Evolutionary conservation across 2,329 filamentous ascomycete genomes (phyloP).

Genomic region (Colletotrichum sp.): DNA sequence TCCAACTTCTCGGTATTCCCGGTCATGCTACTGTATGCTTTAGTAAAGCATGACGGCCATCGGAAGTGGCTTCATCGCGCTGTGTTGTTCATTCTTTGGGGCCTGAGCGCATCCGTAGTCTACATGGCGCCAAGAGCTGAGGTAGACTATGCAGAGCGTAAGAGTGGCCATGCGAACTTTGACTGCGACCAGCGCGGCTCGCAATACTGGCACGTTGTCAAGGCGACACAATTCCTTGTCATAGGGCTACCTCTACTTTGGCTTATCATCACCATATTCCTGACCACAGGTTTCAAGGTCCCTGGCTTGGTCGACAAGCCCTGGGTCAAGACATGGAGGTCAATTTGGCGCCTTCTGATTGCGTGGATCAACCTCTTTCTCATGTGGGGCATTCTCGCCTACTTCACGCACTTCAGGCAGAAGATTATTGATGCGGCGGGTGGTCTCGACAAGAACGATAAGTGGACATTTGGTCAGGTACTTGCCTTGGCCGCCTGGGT

Average conservation of each 20-base stretch:
- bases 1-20: constrained; percentile 19
- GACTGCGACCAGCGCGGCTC: constrained; percentile 18
- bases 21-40: constrained; percentile 17
- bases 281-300: constrained; percentile 9
- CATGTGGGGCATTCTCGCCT: constrained; percentile 33
- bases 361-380: constrained; percentile 20
- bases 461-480: constrained; percentile 37
- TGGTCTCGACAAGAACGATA: constrained; percentile 23
- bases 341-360: constrained; percentile 7
- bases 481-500: constrained; percentile 33
- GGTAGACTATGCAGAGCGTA: neutral
- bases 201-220: constrained; percentile 17
- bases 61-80: constrained; percentile 18
- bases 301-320: constrained; percentile 6
- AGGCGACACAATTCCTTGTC: constrained; percentile 12
- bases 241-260: constrained; percentile 4
- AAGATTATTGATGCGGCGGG: constrained; percentile 18
- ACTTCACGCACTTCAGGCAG: constrained; percentile 30
- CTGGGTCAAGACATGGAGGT: neutral
- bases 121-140: constrained; percentile 9
- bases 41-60: constrained; percentile 15
- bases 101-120: constrained; percentile 5
- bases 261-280: neutral
- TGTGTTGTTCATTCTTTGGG: constrained; percentile 10
- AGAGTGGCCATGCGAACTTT: constrained; percentile 10